phyloP scores from a whole-genome alignment of 2,329 filamentous ascomycete species.

The Curvularia spicifera region DNA sequence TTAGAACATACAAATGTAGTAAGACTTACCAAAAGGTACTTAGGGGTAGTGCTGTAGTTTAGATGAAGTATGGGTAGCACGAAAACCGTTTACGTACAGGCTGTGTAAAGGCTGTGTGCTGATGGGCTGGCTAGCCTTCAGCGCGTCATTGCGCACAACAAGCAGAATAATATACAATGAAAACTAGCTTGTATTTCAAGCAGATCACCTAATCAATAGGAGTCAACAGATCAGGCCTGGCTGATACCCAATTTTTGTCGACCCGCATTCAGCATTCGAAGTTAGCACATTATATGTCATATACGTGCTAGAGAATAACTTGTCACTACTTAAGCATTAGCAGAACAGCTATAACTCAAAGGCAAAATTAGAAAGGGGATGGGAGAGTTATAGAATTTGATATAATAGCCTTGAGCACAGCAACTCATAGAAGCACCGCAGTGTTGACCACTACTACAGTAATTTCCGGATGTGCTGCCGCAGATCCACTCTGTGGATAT shows the following conservation, averaged over 20 bases:
- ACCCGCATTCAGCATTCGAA: too few species aligned
- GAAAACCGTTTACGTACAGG: not conserved
- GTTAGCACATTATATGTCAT: not conserved
- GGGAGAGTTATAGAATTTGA: not conserved
- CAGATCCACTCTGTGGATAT: slow-evolving; percentile 26
- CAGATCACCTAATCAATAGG: not conserved
- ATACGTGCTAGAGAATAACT: not conserved
- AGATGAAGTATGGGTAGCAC: not conserved
- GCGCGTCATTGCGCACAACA: not conserved
- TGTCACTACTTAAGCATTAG: not conserved
- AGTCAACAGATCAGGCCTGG: too few species aligned
- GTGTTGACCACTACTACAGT: slow-evolving; percentile 13
- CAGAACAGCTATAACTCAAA: too few species aligned
- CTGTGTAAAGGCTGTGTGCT: not conserved
- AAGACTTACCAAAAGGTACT: not conserved
- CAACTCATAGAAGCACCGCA: slow-evolving; percentile 18
- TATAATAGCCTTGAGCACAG: slow-evolving; percentile 22
- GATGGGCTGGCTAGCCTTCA: not conserved
- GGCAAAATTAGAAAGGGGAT: too few species aligned
- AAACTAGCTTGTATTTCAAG: not conserved
- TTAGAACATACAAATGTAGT: not conserved
- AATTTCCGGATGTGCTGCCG: slow-evolving; percentile 22
- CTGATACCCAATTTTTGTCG: too few species aligned
- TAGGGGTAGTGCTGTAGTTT: not conserved
- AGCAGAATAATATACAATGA: not conserved